Evolutionary conservation across 1,139 yeast genomes (phyloP).

Genomic region (Yamadazyma epiphylla): DNA sequence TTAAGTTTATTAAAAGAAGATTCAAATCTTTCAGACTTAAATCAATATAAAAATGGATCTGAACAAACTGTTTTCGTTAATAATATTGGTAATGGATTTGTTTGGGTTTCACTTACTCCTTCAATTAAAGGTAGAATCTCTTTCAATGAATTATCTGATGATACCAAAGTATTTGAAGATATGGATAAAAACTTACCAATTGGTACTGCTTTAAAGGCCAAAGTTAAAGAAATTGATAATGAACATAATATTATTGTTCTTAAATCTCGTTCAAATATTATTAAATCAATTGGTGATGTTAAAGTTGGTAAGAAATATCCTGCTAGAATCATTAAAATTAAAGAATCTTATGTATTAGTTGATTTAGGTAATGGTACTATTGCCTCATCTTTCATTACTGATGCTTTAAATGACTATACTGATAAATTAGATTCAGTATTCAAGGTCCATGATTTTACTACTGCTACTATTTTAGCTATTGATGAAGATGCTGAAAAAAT

Average conservation of each 20-base stretch:
- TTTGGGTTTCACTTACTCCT: conserved; percentile 74
- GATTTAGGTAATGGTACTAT: conserved; percentile 59
- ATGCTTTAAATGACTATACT: conserved; percentile 71
- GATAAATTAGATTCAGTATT: conserved; percentile 51
- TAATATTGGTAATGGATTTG: conserved; percentile 47
- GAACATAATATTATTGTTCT: conserved; percentile 51
- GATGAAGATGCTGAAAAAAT: conserved; percentile 57
- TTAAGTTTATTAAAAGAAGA: conserved; percentile 46
- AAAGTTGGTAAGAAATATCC: conserved; percentile 59
- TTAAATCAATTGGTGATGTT: conserved; percentile 47
- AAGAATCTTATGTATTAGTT: conserved; percentile 60
- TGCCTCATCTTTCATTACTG: conserved; percentile 72
- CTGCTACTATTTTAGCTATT: conserved; percentile 57
- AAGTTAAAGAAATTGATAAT: conserved; percentile 50
- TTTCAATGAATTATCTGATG: conserved; percentile 60
- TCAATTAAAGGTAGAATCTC: conserved; percentile 65
- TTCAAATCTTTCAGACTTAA: conserved; percentile 26
- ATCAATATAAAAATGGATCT: conserved; percentile 40
- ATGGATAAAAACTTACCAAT: conserved; percentile 58
- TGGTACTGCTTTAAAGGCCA: conserved; percentile 66
- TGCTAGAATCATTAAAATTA: conserved; percentile 61
- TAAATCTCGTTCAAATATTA: conserved; percentile 43
- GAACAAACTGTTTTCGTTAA: conserved; percentile 50
- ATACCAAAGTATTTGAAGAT: conserved; percentile 46
- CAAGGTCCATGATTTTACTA: conserved; percentile 52